Evolutionary conservation across 345 rosid genomes (phyloP).

Genomic region (Reutealis trisperma): DNA sequence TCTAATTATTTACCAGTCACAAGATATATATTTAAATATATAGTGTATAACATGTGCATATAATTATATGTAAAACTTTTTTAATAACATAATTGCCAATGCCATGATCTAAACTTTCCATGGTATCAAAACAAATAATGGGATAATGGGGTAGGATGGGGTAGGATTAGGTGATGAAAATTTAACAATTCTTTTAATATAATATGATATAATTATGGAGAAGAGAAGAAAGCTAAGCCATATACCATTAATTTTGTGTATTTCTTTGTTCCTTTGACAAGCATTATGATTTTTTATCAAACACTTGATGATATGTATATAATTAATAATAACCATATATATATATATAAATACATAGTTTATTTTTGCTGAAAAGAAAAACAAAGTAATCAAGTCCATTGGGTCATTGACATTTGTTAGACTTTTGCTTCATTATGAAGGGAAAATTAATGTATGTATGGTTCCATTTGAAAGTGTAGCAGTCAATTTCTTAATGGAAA

Average conservation of each 20-base stretch:
- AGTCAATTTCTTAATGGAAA: slow-evolving; percentile 32
- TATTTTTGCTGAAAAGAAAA: background rate
- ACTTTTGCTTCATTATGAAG: slow-evolving; percentile 3
- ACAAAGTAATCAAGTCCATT: slow-evolving; percentile 11
- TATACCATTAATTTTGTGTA: background rate
- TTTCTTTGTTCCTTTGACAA: slow-evolving; percentile 24
- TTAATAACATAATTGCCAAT: background rate
- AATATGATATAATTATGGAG: background rate
- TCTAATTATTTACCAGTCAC: background rate
- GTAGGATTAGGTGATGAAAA: slow-evolving; percentile 41
- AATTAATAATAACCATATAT: background rate
- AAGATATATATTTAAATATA: background rate
- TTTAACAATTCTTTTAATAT: slow-evolving; percentile 8
- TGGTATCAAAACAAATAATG: slow-evolving; percentile 12
- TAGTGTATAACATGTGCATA: background rate
- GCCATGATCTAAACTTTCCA: slow-evolving; percentile 40
- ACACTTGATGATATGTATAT: background rate
- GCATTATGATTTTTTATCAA: slow-evolving; percentile 30
- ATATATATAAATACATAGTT: too few species aligned
- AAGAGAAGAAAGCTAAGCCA: slow-evolving; percentile 32
- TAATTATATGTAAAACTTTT: background rate
- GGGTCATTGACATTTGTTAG: slow-evolving; percentile 16
- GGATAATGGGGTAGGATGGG: slow-evolving; percentile 35
- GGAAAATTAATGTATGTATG: background rate
- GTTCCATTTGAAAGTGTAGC: background rate